These are phyloP conservation scores for Cercospora berteroae DNA, from an alignment of 2,329 filamentous ascomycete species.

Conservation along the genomic window DNA sequence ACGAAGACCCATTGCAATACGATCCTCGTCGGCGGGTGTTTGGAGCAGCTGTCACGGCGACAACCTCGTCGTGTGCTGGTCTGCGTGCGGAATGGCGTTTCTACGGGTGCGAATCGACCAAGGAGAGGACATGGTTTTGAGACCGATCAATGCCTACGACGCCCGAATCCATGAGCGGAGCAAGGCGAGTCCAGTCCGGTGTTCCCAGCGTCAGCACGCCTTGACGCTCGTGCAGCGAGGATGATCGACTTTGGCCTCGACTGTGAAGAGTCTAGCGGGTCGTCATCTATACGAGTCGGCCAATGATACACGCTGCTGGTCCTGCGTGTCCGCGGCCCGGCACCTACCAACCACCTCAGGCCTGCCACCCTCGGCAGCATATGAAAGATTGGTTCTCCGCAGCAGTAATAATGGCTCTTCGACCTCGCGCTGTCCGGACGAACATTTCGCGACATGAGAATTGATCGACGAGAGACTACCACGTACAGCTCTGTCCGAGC, in stretches of 20 bases:
- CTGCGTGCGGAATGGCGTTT: slow-evolving; percentile 16
- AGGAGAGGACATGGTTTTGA: slow-evolving; percentile 20
- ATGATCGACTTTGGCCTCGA: slow-evolving; percentile 6
- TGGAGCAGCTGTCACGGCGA: slow-evolving; percentile 7
- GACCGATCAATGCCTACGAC: slow-evolving; percentile 19
- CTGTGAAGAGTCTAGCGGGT: background rate
- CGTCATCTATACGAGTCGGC: slow-evolving; percentile 10
- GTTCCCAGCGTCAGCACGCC: background rate
- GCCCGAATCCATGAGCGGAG: slow-evolving; percentile 13
- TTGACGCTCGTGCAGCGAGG: background rate
- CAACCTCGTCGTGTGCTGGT: slow-evolving; percentile 9
- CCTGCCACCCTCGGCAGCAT: slow-evolving; percentile 6
- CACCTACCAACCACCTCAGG: background rate
- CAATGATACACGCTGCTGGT: slow-evolving; percentile 5
- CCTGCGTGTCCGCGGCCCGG: background rate
- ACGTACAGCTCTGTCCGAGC: background rate
- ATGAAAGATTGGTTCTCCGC: background rate
- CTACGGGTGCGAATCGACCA: slow-evolving; percentile 24
- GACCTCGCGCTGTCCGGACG: background rate
- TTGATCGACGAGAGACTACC: background rate
- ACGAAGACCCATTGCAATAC: slow-evolving; percentile 18
- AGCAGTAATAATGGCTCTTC: background rate
- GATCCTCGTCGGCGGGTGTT: background rate
- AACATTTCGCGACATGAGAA: background rate
- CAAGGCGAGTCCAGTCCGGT: slow-evolving; percentile 8